Base-by-base conservation (phyloP, 805 yeast genomes). In the Starmerella sirachaensis region DNA sequence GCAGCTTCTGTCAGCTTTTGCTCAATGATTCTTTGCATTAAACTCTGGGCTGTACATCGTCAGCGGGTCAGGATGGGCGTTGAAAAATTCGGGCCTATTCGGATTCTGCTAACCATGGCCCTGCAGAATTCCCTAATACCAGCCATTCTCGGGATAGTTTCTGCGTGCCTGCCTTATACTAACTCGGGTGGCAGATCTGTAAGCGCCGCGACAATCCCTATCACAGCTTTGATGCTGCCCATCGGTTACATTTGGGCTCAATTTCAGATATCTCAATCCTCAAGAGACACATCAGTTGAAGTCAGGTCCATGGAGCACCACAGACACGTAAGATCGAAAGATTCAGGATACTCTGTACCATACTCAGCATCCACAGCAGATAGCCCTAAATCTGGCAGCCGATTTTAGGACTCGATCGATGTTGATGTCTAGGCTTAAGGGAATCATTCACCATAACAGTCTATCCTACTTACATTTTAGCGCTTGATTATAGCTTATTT, bases 101-200 rank as follows among this genome's bases (percentile, higher is more conserved):
- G 84, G 55, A 73, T 85, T 24, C 59, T 91, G 31, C 60, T 83
- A 41, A 78, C 86, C 38, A 82, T 82, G 88, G 63, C 83, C 0
- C 60, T 74, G 11, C 97, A 91, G 57, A 76, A 94, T 0, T 70
- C 86, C 68, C 56, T 85, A 8, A 61, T 83, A 14, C 96, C 97
- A 3, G 72, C 91, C 0, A 57, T 76, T 9, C 49, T 88, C 34
- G 70, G 78, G 22, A 65, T 84, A 31, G 52, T 76, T 23, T 70
- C 43, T 2, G 34, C 42, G 2, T 35, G 38, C 1, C 21, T 46
- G 11, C 33, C 25, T 10, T 21, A 21, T 2, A 21, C 31, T 18
- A 33, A 28, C 23, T 33, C 31, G 11, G 45, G 48, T n/a, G 45
- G 31, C 3, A 28, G 33, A 28, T 37, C 48, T 3, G 25, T 45